phyloP scores from a whole-genome alignment of 1,284 basidiomycete genomes.

The Schizopora paradoxa region DNA sequence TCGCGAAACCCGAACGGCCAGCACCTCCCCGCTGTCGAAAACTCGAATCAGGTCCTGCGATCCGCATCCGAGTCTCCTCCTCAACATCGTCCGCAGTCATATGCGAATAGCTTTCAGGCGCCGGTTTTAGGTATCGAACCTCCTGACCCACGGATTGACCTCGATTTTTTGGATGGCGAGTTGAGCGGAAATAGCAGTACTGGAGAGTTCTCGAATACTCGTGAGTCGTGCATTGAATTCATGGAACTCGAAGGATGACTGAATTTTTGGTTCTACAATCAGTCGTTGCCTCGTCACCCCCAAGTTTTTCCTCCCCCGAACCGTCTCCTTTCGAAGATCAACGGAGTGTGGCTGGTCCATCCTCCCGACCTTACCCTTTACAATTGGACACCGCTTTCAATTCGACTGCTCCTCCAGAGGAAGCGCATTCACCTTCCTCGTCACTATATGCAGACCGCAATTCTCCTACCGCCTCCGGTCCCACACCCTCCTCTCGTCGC shows the following conservation, averaged over 20 bases:
- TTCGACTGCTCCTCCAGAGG: slow-evolving; percentile 31
- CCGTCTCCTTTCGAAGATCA: slow-evolving; percentile 24
- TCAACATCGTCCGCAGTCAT: slow-evolving; percentile 1
- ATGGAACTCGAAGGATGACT: no score
- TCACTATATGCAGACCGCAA: slow-evolving; percentile 46
- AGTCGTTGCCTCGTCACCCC: no score
- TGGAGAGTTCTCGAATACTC: slow-evolving; percentile 1
- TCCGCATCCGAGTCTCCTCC: slow-evolving; percentile 23
- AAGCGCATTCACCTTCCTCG: slow-evolving; percentile 47
- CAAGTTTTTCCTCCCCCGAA: slow-evolving; percentile 2
- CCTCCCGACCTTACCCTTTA: slow-evolving; percentile 39
- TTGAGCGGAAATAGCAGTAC: not conserved
- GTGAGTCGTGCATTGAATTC: slow-evolving; percentile 2
- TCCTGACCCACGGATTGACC: slow-evolving; percentile 12
- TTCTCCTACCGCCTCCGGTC: slow-evolving; percentile 25
- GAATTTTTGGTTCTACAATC: no score
- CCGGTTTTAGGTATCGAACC: slow-evolving; percentile 12
- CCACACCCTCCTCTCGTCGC: slow-evolving; percentile 31
- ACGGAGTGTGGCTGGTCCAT: slow-evolving; percentile 19
- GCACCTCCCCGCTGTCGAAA: slow-evolving; percentile 23
- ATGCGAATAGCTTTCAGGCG: not conserved
- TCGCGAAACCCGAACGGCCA: slow-evolving; percentile 34
- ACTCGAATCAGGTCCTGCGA: slow-evolving; percentile 20
- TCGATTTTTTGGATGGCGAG: slow-evolving; percentile 12
- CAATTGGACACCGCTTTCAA: slow-evolving; percentile 43